These are phyloP conservation scores for Parmales sp. DNA, from an alignment of 108 stramenopile species.

Conservation along the genomic window DNA sequence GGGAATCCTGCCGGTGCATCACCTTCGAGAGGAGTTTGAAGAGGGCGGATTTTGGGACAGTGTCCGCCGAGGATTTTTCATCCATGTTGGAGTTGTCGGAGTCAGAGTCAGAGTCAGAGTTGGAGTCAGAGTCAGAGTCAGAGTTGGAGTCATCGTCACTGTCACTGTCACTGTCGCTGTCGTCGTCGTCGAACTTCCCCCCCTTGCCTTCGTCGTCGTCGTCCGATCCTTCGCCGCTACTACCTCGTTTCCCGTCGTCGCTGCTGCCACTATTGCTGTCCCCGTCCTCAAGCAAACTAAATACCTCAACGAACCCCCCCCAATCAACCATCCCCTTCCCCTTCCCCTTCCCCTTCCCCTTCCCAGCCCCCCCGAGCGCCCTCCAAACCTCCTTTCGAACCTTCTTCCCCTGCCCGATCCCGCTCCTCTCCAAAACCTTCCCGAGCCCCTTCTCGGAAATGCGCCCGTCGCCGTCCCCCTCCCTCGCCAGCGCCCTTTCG, in stretches of 20 bases:
- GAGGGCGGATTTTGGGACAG: neutral
- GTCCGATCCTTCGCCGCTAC: neutral
- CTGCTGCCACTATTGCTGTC: too few relatives aligned
- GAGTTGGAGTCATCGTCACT: neutral
- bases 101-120: neutral
- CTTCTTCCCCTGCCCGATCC: neutral
- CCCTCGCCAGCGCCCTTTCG: neutral
- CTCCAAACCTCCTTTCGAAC: neutral
- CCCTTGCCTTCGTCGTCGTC: neutral
- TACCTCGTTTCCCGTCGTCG: too few relatives aligned
- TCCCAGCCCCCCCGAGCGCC: neutral
- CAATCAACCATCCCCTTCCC: neutral
- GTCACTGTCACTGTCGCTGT: neutral
- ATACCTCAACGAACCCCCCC: conserved; percentile 1
- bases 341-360: neutral
- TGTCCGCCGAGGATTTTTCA: neutral
- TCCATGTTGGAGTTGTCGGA: neutral
- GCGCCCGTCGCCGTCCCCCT: neutral
- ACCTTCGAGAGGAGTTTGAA: neutral
- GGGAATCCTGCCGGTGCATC: neutral
- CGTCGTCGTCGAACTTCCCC: neutral
- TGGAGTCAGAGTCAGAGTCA: neutral
- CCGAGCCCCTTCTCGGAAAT: neutral
- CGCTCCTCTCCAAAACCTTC: neutral
- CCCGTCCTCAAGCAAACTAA: too few relatives aligned